A percentile compares a stretch with the other conserved stretches of the same genome.
phyloP scores from a whole-genome alignment of 192 early-diverging fungal genomes.

The Entrophospora sp. region DNA sequence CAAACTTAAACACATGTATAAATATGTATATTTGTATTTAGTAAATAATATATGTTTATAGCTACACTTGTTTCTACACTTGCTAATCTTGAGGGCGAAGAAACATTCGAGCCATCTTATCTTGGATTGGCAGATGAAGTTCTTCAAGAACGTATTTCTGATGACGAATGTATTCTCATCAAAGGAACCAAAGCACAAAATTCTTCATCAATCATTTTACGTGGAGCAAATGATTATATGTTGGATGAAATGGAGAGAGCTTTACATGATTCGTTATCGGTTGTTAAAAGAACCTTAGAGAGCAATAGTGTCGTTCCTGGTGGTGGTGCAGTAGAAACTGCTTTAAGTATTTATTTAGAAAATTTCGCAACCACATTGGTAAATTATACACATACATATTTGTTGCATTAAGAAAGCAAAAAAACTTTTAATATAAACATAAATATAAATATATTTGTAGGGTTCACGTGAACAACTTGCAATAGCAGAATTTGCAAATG shows the following conservation, averaged over 20 bases:
- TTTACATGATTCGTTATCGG: constrained; percentile 89
- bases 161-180: constrained; percentile 96
- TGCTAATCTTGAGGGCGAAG: constrained; percentile 96
- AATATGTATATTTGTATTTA: not conserved
- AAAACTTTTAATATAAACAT: no score
- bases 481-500: constrained; percentile 94
- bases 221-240: constrained; percentile 99
- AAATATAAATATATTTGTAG: no score
- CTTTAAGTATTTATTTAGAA: constrained; percentile 93
- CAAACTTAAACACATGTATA: no score
- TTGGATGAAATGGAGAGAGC: constrained; percentile 99
- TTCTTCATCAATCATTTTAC: constrained; percentile 88
- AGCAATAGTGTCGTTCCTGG: constrained; percentile 94
- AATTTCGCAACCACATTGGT: constrained; percentile 95
- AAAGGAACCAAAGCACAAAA: constrained; percentile 84
- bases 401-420: no score
- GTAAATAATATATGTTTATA: no score
- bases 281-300: constrained; percentile 95
- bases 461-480: constrained; percentile 96
- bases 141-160: constrained; percentile 92
- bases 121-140: constrained; percentile 94
- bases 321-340: constrained; percentile 93
- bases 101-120: constrained; percentile 84
- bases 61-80: constrained; percentile 89
- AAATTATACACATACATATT: no score